phyloP scores from a whole-genome alignment of 208 protist genomes.

The Acanthamoeba castellanii region DNA sequence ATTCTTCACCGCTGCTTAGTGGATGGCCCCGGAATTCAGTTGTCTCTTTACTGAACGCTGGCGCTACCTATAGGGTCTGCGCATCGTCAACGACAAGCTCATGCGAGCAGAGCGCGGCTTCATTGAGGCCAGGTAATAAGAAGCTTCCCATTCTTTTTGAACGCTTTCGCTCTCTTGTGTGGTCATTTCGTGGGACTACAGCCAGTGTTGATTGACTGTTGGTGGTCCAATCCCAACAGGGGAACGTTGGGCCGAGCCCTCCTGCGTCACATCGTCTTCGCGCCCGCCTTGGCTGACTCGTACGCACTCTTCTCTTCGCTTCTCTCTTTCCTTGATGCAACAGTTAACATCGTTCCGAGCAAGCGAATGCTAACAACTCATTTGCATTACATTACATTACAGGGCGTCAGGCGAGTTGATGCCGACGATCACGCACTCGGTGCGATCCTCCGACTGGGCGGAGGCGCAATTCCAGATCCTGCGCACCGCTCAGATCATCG shows the following conservation, averaged over 20 bases:
- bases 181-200: not conserved
- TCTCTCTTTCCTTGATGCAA: not conserved
- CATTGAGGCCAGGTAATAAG: slow-evolving; percentile 27
- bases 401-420: slow-evolving; percentile 44
- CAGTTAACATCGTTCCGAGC: not conserved
- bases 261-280: slow-evolving; percentile 48
- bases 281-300: slow-evolving; percentile 2
- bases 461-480: slow-evolving; percentile 62
- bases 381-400: not conserved
- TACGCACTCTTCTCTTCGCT: not conserved
- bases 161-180: not conserved
- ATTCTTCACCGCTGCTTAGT: not conserved
- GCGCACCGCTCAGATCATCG: slow-evolving; percentile 59
- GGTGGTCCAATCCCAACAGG: not conserved
- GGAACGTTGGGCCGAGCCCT: slow-evolving; percentile 33
- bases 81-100: slow-evolving; percentile 57
- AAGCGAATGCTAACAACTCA: not conserved
- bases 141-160: not conserved
- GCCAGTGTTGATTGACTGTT: not conserved
- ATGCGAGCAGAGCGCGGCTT: slow-evolving; percentile 60
- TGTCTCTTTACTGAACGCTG: not conserved
- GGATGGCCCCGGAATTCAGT: not conserved
- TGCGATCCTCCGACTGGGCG: not conserved
- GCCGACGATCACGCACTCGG: slow-evolving; percentile 37
- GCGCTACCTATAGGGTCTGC: not conserved